Percentiles rank a stretch among this genome's conserved stretches.
phyloP scores from a whole-genome alignment of 768 basidiomycete species.

The Suillus spraguei region DNA sequence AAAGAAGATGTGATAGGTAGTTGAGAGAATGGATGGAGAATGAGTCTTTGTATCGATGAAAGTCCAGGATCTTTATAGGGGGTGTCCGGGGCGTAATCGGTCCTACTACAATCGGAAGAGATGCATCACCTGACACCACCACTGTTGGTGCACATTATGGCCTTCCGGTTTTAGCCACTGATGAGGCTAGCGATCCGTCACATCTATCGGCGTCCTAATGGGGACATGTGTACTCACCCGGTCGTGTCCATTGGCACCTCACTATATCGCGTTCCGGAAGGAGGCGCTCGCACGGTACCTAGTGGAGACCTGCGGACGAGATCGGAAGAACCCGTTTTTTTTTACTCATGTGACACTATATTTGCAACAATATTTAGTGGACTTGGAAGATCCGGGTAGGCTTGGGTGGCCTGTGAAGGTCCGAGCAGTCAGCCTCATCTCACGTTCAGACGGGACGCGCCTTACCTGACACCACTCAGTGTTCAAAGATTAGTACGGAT shows the following conservation, averaged over 20 bases:
- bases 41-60: background rate
- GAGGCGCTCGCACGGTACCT: background rate
- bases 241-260: background rate
- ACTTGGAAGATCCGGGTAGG: background rate
- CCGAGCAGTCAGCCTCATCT: background rate
- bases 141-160: background rate
- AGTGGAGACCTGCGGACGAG: background rate
- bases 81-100: conserved; percentile 9
- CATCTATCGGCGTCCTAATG: conserved; percentile 3
- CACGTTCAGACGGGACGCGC: background rate
- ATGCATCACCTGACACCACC: conserved; percentile 21
- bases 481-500: background rate
- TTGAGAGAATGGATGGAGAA: conserved; percentile 17
- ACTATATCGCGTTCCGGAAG: background rate
- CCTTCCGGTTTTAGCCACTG: conserved; percentile 15
- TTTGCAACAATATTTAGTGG: background rate
- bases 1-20: conserved; percentile 8
- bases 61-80: conserved; percentile 24
- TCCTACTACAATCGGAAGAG: conserved; percentile 9
- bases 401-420: background rate
- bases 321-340: background rate
- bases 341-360: conserved; percentile 1
- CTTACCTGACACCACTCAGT: background rate
- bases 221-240: conserved; percentile 17
- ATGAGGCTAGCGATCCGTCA: background rate